phyloP scores from a whole-genome alignment of 2,329 filamentous ascomycete species.

The Cladosporium austrohemisphaericum region DNA sequence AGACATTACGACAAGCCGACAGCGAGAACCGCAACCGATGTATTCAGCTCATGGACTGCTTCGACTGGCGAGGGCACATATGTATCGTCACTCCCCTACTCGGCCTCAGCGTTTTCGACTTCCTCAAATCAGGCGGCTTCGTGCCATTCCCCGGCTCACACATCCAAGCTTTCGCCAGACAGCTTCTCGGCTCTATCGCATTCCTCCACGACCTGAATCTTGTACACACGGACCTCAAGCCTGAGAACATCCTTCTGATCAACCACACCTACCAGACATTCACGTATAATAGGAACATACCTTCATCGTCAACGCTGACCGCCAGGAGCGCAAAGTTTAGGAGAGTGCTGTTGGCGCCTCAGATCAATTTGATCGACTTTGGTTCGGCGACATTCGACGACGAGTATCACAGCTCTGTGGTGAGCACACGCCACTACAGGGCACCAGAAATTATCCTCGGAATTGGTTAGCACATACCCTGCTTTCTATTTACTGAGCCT shows the following conservation, averaged over 20 bases:
- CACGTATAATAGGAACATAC: slow-evolving; percentile 65
- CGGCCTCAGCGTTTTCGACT: slow-evolving; percentile 96
- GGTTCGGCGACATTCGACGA: slow-evolving; percentile 66
- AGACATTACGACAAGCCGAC: slow-evolving; percentile 89
- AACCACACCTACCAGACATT: slow-evolving; percentile 64
- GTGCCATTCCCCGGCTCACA: slow-evolving; percentile 98
- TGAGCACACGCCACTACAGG: slow-evolving; percentile 63
- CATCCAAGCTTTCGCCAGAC: slow-evolving; percentile 93
- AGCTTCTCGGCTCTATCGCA: slow-evolving; percentile 95
- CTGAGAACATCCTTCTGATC: slow-evolving; percentile 64
- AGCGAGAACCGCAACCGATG: slow-evolving; percentile 89
- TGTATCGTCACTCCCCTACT: slow-evolving; percentile 77
- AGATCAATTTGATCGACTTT: slow-evolving; percentile 66
- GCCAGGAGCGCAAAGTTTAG: slow-evolving; percentile 57
- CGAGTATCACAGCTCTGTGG: slow-evolving; percentile 65
- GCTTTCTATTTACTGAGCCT: not conserved
- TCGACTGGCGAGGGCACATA: slow-evolving; percentile 95
- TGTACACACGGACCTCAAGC: slow-evolving; percentile 80
- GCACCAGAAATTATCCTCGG: slow-evolving; percentile 66
- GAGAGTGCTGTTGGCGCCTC: slow-evolving; percentile 60
- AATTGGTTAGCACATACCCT: slow-evolving; percentile 39
- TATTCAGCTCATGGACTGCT: slow-evolving; percentile 93
- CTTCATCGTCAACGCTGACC: slow-evolving; percentile 59
- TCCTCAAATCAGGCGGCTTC: slow-evolving; percentile 90
- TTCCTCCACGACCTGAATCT: slow-evolving; percentile 96